These are phyloP conservation scores for Hygrocybe punicea DNA, from an alignment of 768 basidiomycete genomes.

Conservation along the genomic window DNA sequence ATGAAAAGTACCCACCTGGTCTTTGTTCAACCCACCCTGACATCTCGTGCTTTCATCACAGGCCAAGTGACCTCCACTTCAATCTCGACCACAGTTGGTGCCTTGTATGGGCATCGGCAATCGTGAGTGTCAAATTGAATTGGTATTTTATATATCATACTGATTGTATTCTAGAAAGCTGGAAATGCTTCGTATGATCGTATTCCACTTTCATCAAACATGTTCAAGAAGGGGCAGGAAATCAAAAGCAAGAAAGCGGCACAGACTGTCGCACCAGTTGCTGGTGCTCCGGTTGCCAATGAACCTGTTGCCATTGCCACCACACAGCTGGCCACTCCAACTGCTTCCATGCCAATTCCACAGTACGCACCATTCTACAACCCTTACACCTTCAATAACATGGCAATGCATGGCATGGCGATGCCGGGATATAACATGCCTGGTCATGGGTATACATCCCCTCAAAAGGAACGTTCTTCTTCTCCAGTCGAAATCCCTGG, in stretches of 20 bases:
- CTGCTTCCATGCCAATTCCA: not conserved
- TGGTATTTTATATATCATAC: not conserved
- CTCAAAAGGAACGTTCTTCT: not conserved
- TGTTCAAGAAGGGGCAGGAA: not conserved
- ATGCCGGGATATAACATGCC: no score
- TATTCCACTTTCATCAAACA: not conserved
- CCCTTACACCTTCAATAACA: not conserved
- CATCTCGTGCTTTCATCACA: not conserved
- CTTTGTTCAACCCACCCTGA: not conserved
- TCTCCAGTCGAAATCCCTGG: not conserved
- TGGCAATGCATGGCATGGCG: no score
- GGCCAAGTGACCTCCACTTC: not conserved
- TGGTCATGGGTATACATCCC: no score
- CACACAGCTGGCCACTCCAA: not conserved
- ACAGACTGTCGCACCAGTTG: not conserved
- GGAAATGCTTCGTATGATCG: not conserved
- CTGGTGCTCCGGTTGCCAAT: not conserved
- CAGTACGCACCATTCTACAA: not conserved
- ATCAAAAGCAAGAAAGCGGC: not conserved
- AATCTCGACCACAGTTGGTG: not conserved
- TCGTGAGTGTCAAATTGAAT: not conserved
- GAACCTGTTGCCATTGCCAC: not conserved
- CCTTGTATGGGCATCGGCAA: not conserved
- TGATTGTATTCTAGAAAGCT: not conserved
- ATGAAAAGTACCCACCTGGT: not conserved